These are phyloP conservation scores for Trametes polyzona DNA, from an alignment of 1,284 basidiomycete species.

Conservation along the genomic window DNA sequence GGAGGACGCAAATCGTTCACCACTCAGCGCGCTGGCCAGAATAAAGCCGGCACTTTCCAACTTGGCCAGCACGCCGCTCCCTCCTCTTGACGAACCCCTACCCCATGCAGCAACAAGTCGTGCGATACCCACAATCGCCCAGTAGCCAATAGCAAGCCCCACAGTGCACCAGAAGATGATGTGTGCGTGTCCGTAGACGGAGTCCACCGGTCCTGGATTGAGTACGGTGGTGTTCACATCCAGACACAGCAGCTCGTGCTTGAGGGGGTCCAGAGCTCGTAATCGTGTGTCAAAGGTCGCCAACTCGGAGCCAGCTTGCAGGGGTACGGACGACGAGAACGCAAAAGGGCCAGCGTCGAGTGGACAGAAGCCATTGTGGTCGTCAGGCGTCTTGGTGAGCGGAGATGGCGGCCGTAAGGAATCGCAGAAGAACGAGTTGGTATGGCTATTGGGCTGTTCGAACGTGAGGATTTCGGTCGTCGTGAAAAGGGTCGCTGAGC, in stretches of 20 bases:
- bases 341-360: slow-evolving; percentile 78
- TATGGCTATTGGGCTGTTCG: slow-evolving; percentile 68
- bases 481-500: slow-evolving; percentile 81
- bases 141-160: slow-evolving; percentile 78
- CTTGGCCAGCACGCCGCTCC: slow-evolving; percentile 63
- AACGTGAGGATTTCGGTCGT: slow-evolving; percentile 82
- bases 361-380: slow-evolving; percentile 65
- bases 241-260: slow-evolving; percentile 82
- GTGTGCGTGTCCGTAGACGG: slow-evolving; percentile 73
- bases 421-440: slow-evolving; percentile 76
- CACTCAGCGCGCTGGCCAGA: slow-evolving; percentile 90
- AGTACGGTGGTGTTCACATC: slow-evolving; percentile 83
- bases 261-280: slow-evolving; percentile 85
- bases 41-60: slow-evolving; percentile 86
- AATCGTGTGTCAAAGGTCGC: slow-evolving; percentile 86
- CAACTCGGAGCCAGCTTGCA: slow-evolving; percentile 72
- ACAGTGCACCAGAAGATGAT: slow-evolving; percentile 87
- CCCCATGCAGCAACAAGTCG: slow-evolving; percentile 85
- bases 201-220: slow-evolving; percentile 48
- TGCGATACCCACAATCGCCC: slow-evolving; percentile 78
- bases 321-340: slow-evolving; percentile 77
- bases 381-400: slow-evolving; percentile 47
- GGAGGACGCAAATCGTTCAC: slow-evolving; percentile 83
- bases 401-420: slow-evolving; percentile 76
- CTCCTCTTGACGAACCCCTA: slow-evolving; percentile 62